Base-by-base conservation (phyloP, 116 monocot species). In the Cymodocea nodosa region DNA sequence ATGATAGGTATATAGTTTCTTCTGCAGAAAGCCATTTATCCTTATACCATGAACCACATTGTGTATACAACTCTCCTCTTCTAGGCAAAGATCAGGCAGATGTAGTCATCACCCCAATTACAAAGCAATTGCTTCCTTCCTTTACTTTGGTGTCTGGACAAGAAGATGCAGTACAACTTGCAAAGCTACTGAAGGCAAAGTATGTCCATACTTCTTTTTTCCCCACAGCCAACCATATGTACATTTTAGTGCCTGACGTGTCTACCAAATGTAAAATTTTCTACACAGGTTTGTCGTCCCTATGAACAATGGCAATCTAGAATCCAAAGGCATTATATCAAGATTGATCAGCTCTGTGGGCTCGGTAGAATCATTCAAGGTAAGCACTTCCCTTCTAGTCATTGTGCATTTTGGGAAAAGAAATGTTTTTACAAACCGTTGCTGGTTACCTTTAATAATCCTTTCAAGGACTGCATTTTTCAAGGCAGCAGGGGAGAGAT, bases 41-140 rank as follows among this genome's bases (percentile, higher is more conserved):
- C 50, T 69, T 97, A 16, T 91, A 97, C 76, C 86, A 91, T 59
- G 97, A 97, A 76, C 97, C 97, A 51, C 97, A 97, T 59, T 98
- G 92, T 69, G 82, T 89, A 23, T 89, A 78, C 65, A 58, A 98
- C 63, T 50, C 64, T 0, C 67, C 77, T 24, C 80, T 84, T 68
- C 65, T 91, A 53, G 72, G 84, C 66, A 76, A 84, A 22, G 73
- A 75, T 51, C 74, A 69, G 65, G 97, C 83, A 4, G 86, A 98
- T 69, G 73, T 92, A 54, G 54, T 98, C 50, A 89, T 98, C 56
- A 98, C 92, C 44, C 97, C 97, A n/a, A 92, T 91, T 40, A 73
- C 84, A 72, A 97, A 97, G 59, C 97, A 97, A 62, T 20, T 91
- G 62, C 78, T 97, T 51, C 88, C 88, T 69, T 77, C 62, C 19